Evolutionary conservation across 2,329 filamentous ascomycete genomes (phyloP).

Genomic region (Penicillium palitans): DNA sequence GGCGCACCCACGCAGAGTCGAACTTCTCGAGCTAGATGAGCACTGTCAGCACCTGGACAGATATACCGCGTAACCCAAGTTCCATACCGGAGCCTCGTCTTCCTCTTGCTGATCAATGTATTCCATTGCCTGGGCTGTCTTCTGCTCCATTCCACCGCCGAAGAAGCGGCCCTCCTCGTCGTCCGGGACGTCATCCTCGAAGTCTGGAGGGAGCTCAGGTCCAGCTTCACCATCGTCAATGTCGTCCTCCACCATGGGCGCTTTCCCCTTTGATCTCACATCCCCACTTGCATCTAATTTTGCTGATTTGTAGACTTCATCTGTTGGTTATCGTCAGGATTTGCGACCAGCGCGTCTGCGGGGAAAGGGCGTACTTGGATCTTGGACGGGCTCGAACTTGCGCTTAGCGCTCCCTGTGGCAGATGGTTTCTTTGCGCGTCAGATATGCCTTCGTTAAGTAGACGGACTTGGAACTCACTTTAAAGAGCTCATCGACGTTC

Average conservation of each 20-base stretch:
- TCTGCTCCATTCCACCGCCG: slow-evolving; percentile 79
- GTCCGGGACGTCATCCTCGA: slow-evolving; percentile 61
- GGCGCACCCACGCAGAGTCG: slow-evolving; percentile 79
- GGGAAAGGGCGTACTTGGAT: slow-evolving; percentile 46
- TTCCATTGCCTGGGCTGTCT: slow-evolving; percentile 81
- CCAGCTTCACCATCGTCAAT: slow-evolving; percentile 50
- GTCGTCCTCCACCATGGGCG: slow-evolving; percentile 51
- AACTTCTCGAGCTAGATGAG: slow-evolving; percentile 65
- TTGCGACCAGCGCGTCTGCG: slow-evolving; percentile 55
- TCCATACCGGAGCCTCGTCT: slow-evolving; percentile 47
- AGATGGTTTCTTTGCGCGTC: slow-evolving; percentile 48
- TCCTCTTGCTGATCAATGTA: slow-evolving; percentile 73
- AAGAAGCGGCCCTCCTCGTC: slow-evolving; percentile 97
- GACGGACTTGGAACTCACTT: slow-evolving; percentile 31
- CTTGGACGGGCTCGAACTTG: slow-evolving; percentile 57
- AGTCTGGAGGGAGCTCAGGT: slow-evolving; percentile 57
- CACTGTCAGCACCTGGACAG: slow-evolving; percentile 23
- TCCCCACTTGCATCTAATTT: slow-evolving; percentile 55
- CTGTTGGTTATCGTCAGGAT: slow-evolving; percentile 52
- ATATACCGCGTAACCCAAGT: background rate
- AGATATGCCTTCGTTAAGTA: slow-evolving; percentile 11
- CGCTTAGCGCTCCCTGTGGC: slow-evolving; percentile 54
- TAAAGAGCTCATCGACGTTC: slow-evolving; percentile 64
- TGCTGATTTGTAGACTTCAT: slow-evolving; percentile 61
- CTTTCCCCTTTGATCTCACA: slow-evolving; percentile 49